Base-by-base conservation (phyloP, 2,329 filamentous ascomycete genomes). In the Ambrosiella cleistominuta region DNA sequence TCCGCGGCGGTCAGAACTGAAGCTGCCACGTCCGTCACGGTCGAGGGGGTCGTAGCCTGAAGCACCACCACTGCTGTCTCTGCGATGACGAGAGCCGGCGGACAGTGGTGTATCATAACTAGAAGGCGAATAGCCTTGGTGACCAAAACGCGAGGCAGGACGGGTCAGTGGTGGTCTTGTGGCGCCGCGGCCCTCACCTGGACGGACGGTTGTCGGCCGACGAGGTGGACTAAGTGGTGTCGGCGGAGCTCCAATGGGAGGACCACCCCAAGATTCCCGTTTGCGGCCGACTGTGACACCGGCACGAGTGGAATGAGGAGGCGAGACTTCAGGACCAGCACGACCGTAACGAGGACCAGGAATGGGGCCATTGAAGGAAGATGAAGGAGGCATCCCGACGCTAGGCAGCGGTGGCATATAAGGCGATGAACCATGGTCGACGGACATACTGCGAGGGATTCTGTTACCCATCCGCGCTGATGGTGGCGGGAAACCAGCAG, bases 151-250 rank as follows among this genome's bases (percentile, higher is more conserved):
- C 9, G 50, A 54, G 6, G 56, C 51, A 15, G 57, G 51, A 7
- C 57, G 51, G 12, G 44, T 15, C 7, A 53, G 35, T 12, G n/a
- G 17, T 19, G 56, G 56, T 2, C 27, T 27, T 27, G 27, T 27
- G 27, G 27, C 27, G 27, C 27, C 27, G 27, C 52, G 56, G 1
- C 19, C n/a, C 11, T 37, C 37, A 11, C 44, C 53, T 11, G 59
- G 59, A 12, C 59, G 52, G 4, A 54, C 42, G 3, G 56, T 61
- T 8, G 54, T 56, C 9, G 59, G 59, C 2, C 59, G 52, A 4
- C 56, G 56, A 9, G 59, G 59, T 11, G 59, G 59, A 7, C 54
- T 57, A n/a, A 56, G 27, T n/a, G 59, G 59, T 7, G 59, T 61
- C 15, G 59, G 59, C 17, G 59, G 59, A 8, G 56, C 53, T 19